Base-by-base conservation (phyloP, 371 early-diverging fungal species). In the Mortierella sp. region DNA sequence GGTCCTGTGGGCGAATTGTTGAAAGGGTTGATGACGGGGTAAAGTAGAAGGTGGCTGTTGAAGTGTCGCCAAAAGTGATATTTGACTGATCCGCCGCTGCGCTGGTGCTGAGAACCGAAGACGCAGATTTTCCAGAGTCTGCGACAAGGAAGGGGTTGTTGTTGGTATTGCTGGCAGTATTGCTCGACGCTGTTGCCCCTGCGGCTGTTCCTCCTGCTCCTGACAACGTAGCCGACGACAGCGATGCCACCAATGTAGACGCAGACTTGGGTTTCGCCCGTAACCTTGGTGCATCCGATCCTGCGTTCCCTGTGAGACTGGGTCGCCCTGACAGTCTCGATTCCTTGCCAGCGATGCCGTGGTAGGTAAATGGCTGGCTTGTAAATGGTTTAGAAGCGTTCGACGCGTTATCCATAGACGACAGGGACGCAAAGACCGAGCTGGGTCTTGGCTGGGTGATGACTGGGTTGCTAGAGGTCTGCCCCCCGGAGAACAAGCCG, bases 261-360 rank as follows among this genome's bases (percentile, higher is more conserved):
- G 80, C 61, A 7, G 80, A 79, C 37, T 53, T 79, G 39, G 72
- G 39, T 66, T 76, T 73, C 37, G 50, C 70, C 37, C 70, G 53
- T 24, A 70, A 24, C 40, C 70, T 48, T n/a, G 41, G 70, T 8
- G 70, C 10, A 50, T 70, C 73, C 6, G 53, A n/a, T 4, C 52
- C 24, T 26, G 68, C 5, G 19, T 24, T 22, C 8, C 50, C 53
- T 11, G 34, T 16, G 14, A 31, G 61, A 13, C 67, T 48, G 7
- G 69, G 43, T 53, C 66, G 76, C 16, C 73, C 73, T 11, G 80
- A 66, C 9, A 70, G 68, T 22, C 72, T 71, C 7, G 70, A 45
- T 52, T 76, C 76, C 40, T 76, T 76, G 39, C 68, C 70, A 19
- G 39, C 34, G 4, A 45, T 14, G 14, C 71, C 58, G 3, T 40